Evolutionary conservation across 495 filamentous ascomycete genomes (phyloP).

Genomic region (Aspergillus funiculosus): DNA sequence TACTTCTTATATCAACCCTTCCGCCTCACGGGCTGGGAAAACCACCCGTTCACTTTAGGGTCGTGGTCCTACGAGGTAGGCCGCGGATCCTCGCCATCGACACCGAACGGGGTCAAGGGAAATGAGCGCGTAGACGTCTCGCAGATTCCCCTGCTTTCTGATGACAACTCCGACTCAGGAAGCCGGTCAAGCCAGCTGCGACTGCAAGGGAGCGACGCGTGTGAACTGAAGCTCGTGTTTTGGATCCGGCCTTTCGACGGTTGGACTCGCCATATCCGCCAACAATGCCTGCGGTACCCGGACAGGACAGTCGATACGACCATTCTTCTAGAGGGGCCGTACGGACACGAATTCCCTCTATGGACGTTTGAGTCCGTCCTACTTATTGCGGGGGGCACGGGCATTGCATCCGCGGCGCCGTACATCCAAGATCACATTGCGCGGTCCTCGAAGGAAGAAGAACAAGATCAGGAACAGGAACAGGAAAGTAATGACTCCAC

Average conservation of each 20-base stretch:
- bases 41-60: constrained; percentile 56
- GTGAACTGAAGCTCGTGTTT: constrained; percentile 29
- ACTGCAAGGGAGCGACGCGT: background rate
- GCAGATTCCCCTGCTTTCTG: constrained; percentile 32
- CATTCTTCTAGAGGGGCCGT: constrained; percentile 54
- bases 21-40: constrained; percentile 49
- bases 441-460: constrained; percentile 13
- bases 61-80: constrained; percentile 31
- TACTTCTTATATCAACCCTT: constrained; percentile 53
- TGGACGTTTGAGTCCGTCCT: constrained; percentile 47
- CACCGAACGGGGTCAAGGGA: constrained; percentile 1
- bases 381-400: constrained; percentile 56
- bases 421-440: constrained; percentile 43
- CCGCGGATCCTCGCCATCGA: background rate
- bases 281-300: constrained; percentile 28
- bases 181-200: background rate
- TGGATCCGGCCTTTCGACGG: constrained; percentile 46
- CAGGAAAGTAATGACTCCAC: background rate
- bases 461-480: too few species aligned
- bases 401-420: constrained; percentile 50
- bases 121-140: constrained; percentile 19
- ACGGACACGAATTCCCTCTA: constrained; percentile 46
- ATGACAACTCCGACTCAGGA: constrained; percentile 3
- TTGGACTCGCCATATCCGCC: constrained; percentile 43
- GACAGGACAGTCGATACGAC: constrained; percentile 14